phyloP scores from a whole-genome alignment of 177 flowering plant species.

The Vitis hybrid region DNA sequence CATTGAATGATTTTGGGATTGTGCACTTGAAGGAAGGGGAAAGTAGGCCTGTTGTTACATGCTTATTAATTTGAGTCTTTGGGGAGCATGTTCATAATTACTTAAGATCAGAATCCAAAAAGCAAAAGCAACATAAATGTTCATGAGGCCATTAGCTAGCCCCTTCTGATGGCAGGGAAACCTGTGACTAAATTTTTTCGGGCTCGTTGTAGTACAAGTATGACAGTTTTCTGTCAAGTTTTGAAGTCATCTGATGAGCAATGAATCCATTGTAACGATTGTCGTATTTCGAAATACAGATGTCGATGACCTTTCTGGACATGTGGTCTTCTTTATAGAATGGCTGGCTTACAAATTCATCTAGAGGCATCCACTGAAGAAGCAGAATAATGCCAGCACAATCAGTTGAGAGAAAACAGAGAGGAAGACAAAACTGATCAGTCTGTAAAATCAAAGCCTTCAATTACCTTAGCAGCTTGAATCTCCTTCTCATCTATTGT shows the following conservation, averaged over 20 bases:
- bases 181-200: neutral
- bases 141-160: too few species aligned
- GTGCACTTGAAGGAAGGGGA: too few species aligned
- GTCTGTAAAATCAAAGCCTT: neutral
- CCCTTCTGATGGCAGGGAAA: too few species aligned
- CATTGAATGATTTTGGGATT: too few species aligned
- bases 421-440: neutral
- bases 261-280: constrained; percentile 45
- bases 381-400: neutral
- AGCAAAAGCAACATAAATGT: too few species aligned
- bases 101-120: too few species aligned
- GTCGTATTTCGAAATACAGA: constrained; percentile 48
- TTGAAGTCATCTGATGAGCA: constrained; percentile 57
- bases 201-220: constrained; percentile 47
- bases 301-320: constrained; percentile 51
- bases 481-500: constrained; percentile 60
- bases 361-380: constrained; percentile 73
- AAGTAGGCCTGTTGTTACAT: too few species aligned
- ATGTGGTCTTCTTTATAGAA: constrained; percentile 55
- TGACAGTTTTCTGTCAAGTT: constrained; percentile 58
- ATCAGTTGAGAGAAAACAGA: neutral
- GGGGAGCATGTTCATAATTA: too few species aligned
- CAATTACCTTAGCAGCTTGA: constrained; percentile 66
- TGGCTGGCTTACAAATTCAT: constrained; percentile 53
- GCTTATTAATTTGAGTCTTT: too few species aligned